Evolutionary conservation across 2,329 filamentous ascomycete species (phyloP).

Genomic region (Aspergillus proliferans): DNA sequence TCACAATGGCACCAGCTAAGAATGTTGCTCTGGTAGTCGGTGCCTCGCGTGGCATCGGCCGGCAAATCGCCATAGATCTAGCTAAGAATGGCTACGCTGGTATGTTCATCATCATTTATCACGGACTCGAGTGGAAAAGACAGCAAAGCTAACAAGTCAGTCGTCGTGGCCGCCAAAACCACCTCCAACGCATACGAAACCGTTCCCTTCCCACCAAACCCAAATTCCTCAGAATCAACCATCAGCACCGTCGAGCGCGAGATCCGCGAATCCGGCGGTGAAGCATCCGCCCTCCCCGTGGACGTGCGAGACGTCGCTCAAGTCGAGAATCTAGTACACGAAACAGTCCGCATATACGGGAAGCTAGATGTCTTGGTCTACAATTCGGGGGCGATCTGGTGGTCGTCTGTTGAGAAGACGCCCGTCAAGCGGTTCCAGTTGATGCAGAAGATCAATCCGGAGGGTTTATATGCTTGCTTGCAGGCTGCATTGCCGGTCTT

Average conservation of each 20-base stretch:
- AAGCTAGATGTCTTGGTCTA: conserved; percentile 71
- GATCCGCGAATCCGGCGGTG: conserved; percentile 59
- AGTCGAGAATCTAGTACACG: conserved; percentile 54
- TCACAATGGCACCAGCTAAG: conserved; percentile 14
- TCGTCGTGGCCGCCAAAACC: conserved; percentile 72
- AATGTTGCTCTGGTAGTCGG: conserved; percentile 65
- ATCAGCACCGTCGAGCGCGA: conserved; percentile 75
- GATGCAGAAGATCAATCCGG: conserved; percentile 69
- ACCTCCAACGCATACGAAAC: conserved; percentile 56
- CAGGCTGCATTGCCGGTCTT: conserved; percentile 66
- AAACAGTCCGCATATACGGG: conserved; percentile 54
- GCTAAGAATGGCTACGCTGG: conserved; percentile 65
- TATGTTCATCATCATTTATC: conserved; percentile 28
- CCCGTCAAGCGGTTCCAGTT: conserved; percentile 69
- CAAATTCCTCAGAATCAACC: conserved; percentile 68
- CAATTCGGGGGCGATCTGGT: conserved; percentile 82
- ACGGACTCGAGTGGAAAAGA: background rate
- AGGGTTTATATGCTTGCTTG: conserved; percentile 67
- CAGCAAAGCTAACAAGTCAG: conserved; percentile 35
- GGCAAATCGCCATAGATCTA: conserved; percentile 72
- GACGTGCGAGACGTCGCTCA: conserved; percentile 62
- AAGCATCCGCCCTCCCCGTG: conserved; percentile 60
- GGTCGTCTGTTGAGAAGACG: conserved; percentile 67
- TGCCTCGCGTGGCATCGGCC: conserved; percentile 72
- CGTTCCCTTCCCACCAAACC: conserved; percentile 64